Base-by-base conservation (phyloP, 345 rosid genomes). In the Dipteronia dyeriana region DNA sequence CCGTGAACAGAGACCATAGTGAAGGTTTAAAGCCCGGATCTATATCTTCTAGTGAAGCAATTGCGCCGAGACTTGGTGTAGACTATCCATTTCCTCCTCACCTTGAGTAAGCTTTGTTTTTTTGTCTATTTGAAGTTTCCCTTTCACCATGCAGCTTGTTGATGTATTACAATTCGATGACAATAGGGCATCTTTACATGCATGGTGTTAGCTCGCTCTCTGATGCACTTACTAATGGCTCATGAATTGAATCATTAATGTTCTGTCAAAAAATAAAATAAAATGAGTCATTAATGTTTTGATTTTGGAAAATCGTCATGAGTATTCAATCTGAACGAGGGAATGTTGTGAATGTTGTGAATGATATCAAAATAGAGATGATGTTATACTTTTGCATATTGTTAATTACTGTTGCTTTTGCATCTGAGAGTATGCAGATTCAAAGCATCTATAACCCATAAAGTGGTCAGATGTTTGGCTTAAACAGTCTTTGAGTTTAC, bases 71-170 rank as follows among this genome's bases (percentile, higher is more conserved):
- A 83, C 94, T 94, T 70, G 99, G 99, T 65, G 90, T 96, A 10
- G 94, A 94, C 82, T 94, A 95, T 80, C 90, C 95, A 19, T 93
- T 92, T 81, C 99, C 99, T 87, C 97, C 98, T 79, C 89, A 90
- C 67, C 84, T 92, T 23, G 96, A 91, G 98, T 95, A 90, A 75
- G 92, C 80, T 54, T 76, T 70, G 6, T 26, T 69, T 62, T 38
- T 79, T 60, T 5, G 12, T 57, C 31, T 71, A 69, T 74, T 60
- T 49, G 51, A 67, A 12, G 7, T 76, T 69, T 68, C 3, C 39
- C 41, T 74, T 3, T 47, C 65, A 23, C 11, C 23, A 49, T 49
- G 6, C 12, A 5, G 49, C 70, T 57, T 54, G 19, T 56, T 60
- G 73, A 19, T 59, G 17, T 68, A 22, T 43, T 4, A 13, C 17